Evolutionary conservation across 1,139 yeast species (phyloP).

Genomic region (Candida mesenterica): DNA sequence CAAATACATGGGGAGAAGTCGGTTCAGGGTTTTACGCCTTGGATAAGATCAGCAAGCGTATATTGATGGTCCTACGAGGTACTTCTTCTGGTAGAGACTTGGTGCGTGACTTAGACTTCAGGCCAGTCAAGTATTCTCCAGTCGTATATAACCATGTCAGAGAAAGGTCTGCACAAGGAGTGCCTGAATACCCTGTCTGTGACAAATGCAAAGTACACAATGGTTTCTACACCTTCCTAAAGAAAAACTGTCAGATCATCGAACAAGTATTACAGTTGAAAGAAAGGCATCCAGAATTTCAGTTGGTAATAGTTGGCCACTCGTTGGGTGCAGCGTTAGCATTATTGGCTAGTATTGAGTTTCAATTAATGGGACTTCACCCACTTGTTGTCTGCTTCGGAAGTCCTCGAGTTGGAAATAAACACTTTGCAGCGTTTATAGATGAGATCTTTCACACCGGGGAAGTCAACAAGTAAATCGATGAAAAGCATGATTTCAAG

Average conservation of each 20-base stretch:
- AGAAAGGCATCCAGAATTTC: constrained; percentile 42
- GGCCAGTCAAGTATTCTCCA: constrained; percentile 42
- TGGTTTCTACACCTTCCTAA: constrained; percentile 51
- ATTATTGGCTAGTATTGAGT: constrained; percentile 57
- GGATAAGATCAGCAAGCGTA: constrained; percentile 32
- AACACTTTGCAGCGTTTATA: constrained; percentile 46
- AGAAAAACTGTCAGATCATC: constrained; percentile 38
- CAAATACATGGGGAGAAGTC: constrained; percentile 42
- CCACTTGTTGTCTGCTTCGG: constrained; percentile 60
- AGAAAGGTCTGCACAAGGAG: background rate
- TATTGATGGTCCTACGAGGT: constrained; percentile 54
- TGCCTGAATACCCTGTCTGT: too few relatives aligned
- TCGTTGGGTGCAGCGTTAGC: constrained; percentile 76
- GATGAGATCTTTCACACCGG: constrained; percentile 47
- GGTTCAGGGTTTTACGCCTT: constrained; percentile 54
- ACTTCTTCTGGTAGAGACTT: constrained; percentile 58
- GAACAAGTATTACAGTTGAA: constrained; percentile 31
- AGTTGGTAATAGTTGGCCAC: constrained; percentile 60
- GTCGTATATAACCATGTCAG: constrained; percentile 4
- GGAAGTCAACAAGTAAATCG: constrained; percentile 17
- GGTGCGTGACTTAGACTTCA: constrained; percentile 49
- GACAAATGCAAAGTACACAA: constrained; percentile 54
- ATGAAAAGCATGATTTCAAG: constrained; percentile 16
- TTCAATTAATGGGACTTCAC: constrained; percentile 47
- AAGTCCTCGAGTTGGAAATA: constrained; percentile 62